Base-by-base conservation (phyloP, 2,329 filamentous ascomycete species). In the Geosmithia morbida region DNA sequence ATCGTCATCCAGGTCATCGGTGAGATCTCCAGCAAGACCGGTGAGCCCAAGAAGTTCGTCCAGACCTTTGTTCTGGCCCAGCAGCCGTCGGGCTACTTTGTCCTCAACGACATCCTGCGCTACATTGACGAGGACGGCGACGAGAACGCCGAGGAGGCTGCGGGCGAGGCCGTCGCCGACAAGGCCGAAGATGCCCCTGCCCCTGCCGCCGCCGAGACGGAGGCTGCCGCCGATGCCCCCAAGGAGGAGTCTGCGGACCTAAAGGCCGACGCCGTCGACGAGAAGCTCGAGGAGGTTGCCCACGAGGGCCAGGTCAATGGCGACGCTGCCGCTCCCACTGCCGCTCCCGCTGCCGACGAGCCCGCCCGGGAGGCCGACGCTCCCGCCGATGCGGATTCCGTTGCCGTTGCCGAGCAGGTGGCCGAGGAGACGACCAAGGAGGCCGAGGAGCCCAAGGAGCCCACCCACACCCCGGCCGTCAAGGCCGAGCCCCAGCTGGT, bases 1-100 rank as follows among this genome's bases (percentile, higher is more conserved):
- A 97, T 98, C 56, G 82, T 98, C 57, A 94, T 98, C 59, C 89
- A 95, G 66, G 92, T 97, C 58, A 96, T 98, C 61, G 92, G 92
- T 54, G 90, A 97, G 69, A 94, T 92, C 59, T 95, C 89, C 58
- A 96, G 94, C 78, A 94, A 94, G 67, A 81, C 79, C 45, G 82
- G 83, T 53, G 86, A 92, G 50, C 87, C 90, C 59, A 89, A 86
- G 72, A 96, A 96, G 66, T 98, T 98, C 61, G 85, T 89, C 41
- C 92, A 98, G 74, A 97, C 90, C 46, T 98, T 98, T 57, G 87
- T 98, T 52, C 85, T 98, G 52, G 92, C 92, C 45, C 82, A 90
- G 66, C 92, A 98, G 70, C 87, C 87, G 45, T 94, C 90, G 49
- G 92, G 92, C 53, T 98, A 97, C 73, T 98, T 94, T 58, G 90